A percentile compares a stretch with the other conserved stretches of the same genome.
These are phyloP conservation scores for Colletotrichum higginsianum DNA, from an alignment of 2,329 filamentous ascomycete species.

Conservation along the genomic window DNA sequence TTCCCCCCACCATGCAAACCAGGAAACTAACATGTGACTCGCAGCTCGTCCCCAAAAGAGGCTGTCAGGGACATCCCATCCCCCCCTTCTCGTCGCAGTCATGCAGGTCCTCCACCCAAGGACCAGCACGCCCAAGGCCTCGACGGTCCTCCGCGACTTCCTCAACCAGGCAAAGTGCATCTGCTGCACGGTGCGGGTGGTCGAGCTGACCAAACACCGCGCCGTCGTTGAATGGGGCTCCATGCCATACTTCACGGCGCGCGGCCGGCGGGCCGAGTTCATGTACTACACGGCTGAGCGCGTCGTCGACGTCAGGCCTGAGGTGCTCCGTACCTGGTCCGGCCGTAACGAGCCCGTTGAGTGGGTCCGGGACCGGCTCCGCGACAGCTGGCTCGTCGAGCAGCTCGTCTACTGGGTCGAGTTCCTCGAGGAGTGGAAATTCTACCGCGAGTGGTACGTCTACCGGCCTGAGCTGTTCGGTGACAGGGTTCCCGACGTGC, in stretches of 20 bases:
- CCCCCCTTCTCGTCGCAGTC: conserved; percentile 1
- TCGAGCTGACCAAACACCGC: conserved; percentile 38
- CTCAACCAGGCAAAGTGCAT: conserved; percentile 36
- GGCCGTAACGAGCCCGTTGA: conserved; percentile 20
- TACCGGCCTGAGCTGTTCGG: conserved; percentile 41
- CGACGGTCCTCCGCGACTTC: conserved; percentile 40
- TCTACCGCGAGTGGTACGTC: conserved; percentile 43
- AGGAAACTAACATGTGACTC: conserved; percentile 16
- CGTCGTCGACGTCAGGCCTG: conserved; percentile 37
- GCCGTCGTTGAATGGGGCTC: conserved; percentile 43
- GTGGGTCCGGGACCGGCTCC: conserved; percentile 38
- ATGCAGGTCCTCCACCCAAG: conserved; percentile 40
- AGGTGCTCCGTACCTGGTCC: conserved; percentile 27
- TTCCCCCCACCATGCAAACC: not conserved
- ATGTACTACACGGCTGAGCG: conserved; percentile 41
- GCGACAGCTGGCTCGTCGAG: conserved; percentile 44
- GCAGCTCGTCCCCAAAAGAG: conserved; percentile 2
- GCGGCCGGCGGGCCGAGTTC: conserved; percentile 41
- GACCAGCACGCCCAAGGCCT: conserved; percentile 39
- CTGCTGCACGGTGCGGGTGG: conserved; percentile 42
- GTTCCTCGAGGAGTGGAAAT: conserved; percentile 44
- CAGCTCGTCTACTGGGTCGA: conserved; percentile 44
- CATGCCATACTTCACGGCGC: conserved; percentile 42
- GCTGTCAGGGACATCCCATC: not conserved
- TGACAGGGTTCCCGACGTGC: conserved; percentile 36